Evolutionary conservation across 495 filamentous ascomycete genomes (phyloP), one percentile per base, ranked within the genome.

Genomic region (Achaetomiella virescens): DNA sequence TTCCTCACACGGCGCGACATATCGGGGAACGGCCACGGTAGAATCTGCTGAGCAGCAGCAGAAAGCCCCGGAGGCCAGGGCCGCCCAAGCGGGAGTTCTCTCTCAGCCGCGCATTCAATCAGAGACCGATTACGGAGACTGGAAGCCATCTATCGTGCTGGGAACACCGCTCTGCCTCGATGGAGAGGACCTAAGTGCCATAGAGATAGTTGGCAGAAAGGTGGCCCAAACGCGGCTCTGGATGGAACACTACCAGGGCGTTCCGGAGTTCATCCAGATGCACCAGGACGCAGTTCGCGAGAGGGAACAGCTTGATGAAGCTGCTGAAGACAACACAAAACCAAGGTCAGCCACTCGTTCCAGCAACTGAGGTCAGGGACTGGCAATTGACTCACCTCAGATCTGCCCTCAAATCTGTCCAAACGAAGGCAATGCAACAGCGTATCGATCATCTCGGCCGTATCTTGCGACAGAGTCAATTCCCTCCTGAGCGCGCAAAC

Each of bases 401-500:
- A 48, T 63, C 64, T 2, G 14, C 36, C 9, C 50, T 68, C 20
- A 22, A 56, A 18, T 62, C 59, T 6, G 25, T 53, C 25, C 58
- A 69, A 31, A 21, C 33, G 21, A 56, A 48, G 6, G 67, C 64
- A 24, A 68, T 77, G 18, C 50, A 58, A 15, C 33, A 63, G 14
- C 73, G 73, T 17, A 20, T 75, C 2, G 41, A 69, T 0, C 2
- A 62, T 29, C 58, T 79, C 24, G 48, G 58, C 27, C 60, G 57
- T 55, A 57, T 64, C 9, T 63, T 77, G 15, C 54, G 40, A 20
- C 64, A 55, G 20, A 71, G 65, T 44, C 52, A 64, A 35, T 75
- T 74, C 55, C 61, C 65, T 21, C 67, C 66, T 5, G 74, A 79
- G 52, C 53, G 55, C n/a, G 52, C 58, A 17, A 78, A 78, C 57